Percentiles rank a stretch among this genome's conserved stretches.
Conservation (phyloP, 2,329 filamentous ascomycete genomes). For the Fusarium coffeatum region DNA sequence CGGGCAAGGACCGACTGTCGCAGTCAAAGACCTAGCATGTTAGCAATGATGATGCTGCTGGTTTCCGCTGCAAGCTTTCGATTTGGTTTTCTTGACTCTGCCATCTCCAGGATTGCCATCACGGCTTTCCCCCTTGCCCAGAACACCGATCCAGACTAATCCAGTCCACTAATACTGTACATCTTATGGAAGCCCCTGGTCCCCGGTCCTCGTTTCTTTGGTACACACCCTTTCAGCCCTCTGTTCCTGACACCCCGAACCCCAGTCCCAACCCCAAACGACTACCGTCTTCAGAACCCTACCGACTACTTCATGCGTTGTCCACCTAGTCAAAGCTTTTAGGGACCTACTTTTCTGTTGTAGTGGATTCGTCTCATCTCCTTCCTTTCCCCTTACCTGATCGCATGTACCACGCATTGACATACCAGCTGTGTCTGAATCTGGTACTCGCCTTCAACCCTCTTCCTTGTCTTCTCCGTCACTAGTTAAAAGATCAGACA, state of each 20-base stretch:
- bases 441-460: slow-evolving; percentile 24
- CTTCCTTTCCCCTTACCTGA: slow-evolving; percentile 37
- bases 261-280: slow-evolving; percentile 46
- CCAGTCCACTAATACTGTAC: slow-evolving; percentile 20
- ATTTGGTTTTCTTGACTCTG: slow-evolving; percentile 25
- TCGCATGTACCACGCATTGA: slow-evolving; percentile 33
- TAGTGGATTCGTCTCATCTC: slow-evolving; percentile 48
- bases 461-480: slow-evolving; percentile 15
- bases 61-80: slow-evolving; percentile 41
- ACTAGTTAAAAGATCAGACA: slow-evolving; percentile 26
- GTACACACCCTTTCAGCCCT: slow-evolving; percentile 46
- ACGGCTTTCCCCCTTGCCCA: slow-evolving; percentile 18
- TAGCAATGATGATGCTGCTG: slow-evolving; percentile 43
- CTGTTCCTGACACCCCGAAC: slow-evolving; percentile 34
- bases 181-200: slow-evolving; percentile 35
- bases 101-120: slow-evolving; percentile 18
- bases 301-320: slow-evolving; percentile 46
- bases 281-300: slow-evolving; percentile 48
- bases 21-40: slow-evolving; percentile 28
- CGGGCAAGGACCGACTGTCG: slow-evolving; percentile 32
- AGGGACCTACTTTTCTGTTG: slow-evolving; percentile 39
- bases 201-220: slow-evolving; percentile 35
- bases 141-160: slow-evolving; percentile 15
- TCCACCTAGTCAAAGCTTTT: slow-evolving; percentile 44
- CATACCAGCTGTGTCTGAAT: slow-evolving; percentile 31